Evolutionary conservation across 2,329 filamentous ascomycete genomes (phyloP).

Genomic region (Thelonectria blattea): DNA sequence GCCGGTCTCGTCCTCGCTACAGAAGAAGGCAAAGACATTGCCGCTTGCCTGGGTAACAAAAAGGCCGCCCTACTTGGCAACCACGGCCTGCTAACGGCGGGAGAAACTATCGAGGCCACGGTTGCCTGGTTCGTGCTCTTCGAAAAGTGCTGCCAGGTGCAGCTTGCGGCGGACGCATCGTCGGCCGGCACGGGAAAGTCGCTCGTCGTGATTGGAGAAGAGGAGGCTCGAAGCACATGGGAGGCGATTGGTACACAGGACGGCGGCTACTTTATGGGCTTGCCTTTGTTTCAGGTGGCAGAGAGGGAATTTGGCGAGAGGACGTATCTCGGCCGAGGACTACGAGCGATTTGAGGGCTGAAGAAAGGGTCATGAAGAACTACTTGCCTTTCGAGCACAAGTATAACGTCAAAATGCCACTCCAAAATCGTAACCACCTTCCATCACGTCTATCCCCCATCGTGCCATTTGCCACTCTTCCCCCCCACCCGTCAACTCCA

Average conservation of each 20-base stretch:
- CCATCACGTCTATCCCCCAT: background rate
- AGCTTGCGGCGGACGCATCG: conserved; percentile 63
- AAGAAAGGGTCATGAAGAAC: background rate
- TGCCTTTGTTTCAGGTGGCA: conserved; percentile 19
- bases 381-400: background rate
- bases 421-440: background rate
- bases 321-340: background rate
- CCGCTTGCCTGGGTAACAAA: conserved; percentile 51
- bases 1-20: conserved; percentile 58
- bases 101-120: conserved; percentile 55
- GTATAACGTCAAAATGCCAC: background rate
- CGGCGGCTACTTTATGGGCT: conserved; percentile 71
- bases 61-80: conserved; percentile 62
- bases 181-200: conserved; percentile 65
- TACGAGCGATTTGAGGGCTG: background rate
- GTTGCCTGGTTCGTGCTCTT: conserved; percentile 62
- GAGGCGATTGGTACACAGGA: conserved; percentile 65
- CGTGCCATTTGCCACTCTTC: background rate
- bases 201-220: conserved; percentile 71
- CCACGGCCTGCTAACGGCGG: conserved; percentile 60
- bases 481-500: background rate
- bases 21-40: conserved; percentile 58
- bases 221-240: conserved; percentile 72
- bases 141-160: conserved; percentile 55
- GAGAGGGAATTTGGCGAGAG: conserved; percentile 9